Evolutionary conservation across 371 early-diverging fungal genomes (phyloP), one percentile per base, ranked within the genome.

Genomic region (Mucor racemosus): DNA sequence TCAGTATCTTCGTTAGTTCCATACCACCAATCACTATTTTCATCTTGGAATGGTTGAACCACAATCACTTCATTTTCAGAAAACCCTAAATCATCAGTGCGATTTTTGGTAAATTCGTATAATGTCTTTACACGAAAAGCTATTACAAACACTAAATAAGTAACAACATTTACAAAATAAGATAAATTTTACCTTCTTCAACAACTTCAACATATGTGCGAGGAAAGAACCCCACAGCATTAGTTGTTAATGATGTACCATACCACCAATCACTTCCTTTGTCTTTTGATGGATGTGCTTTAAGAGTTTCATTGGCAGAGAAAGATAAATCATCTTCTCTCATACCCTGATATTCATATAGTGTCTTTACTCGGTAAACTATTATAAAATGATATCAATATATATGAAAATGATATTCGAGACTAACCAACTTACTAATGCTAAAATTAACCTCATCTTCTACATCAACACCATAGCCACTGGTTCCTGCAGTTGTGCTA

Each of bases 271-370:
- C 81, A 55, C 80, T 77, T 7, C 65, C 61, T 41, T 66, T 76
- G 41, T 82, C 82, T 55, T 86, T 84, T 10, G 82, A 81, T n/a
- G 86, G 86, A 62, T 86, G 78, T 6, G 84, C 86, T 44, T 81
- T 77, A 36, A 86, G 54, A 2, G 74, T 71, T 50, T 82, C 81
- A 44, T 81, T 82, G 41, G 78, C 82, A 7, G 55, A 64, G 34
- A 86, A 78, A 9, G 74, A 69, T 19, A 86, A 65, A 55, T 86
- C 86, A 59, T 84, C 86, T 26, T 78, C 75, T 35, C 82, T 69
- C 14, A 79, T 67, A 10, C 84, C 86, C 17, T 65, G 74, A 60
- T 82, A 86, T 48, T 77, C 77, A 64, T 82, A 84, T 14, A 86
- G 46, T 17, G 81, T 65, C 13, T 77, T 79, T 3, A 78, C 84